Conservation (phyloP, 495 filamentous ascomycete species). For the Choiromyces venosus region DNA sequence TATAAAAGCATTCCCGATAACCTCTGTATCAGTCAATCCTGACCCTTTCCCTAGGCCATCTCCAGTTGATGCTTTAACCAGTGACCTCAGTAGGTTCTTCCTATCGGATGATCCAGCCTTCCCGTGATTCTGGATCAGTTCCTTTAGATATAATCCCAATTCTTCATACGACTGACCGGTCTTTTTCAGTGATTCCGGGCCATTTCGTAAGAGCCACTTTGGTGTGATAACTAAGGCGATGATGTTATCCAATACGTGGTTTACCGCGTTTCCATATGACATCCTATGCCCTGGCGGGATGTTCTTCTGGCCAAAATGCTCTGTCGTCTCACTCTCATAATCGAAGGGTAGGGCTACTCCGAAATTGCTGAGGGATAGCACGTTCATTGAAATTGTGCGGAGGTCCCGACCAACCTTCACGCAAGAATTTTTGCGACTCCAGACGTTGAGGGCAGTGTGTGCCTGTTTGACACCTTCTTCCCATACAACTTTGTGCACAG, state of each 20-base stretch:
- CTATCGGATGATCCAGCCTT: neutral
- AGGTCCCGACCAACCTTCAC: slow-evolving; percentile 12
- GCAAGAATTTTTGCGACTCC: neutral
- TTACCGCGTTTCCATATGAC: slow-evolving; percentile 39
- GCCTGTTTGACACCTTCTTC: slow-evolving; percentile 14
- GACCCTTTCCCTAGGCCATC: slow-evolving; percentile 14
- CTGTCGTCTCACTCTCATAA: neutral
- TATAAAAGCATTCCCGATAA: slow-evolving; percentile 51
- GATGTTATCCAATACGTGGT: slow-evolving; percentile 36
- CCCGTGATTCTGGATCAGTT: slow-evolving; percentile 23
- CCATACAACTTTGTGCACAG: slow-evolving; percentile 24
- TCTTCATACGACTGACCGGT: slow-evolving; percentile 23
- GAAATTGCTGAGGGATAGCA: slow-evolving; percentile 27
- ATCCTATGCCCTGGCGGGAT: slow-evolving; percentile 12
- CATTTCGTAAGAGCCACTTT: slow-evolving; percentile 15
- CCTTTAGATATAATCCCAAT: slow-evolving; percentile 29
- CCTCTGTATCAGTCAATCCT: slow-evolving; percentile 44
- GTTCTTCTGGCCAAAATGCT: slow-evolving; percentile 14
- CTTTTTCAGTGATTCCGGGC: slow-evolving; percentile 17
- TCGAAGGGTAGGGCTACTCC: slow-evolving; percentile 22
- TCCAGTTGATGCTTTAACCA: slow-evolving; percentile 18
- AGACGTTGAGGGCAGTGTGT: neutral
- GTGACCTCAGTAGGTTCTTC: slow-evolving; percentile 27
- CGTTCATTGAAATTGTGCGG: slow-evolving; percentile 19
- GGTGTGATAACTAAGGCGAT: slow-evolving; percentile 23